Percentiles rank a stretch among this genome's conserved stretches.
Conservation (phyloP, 805 yeast species). For the Priceomyces castillae region DNA sequence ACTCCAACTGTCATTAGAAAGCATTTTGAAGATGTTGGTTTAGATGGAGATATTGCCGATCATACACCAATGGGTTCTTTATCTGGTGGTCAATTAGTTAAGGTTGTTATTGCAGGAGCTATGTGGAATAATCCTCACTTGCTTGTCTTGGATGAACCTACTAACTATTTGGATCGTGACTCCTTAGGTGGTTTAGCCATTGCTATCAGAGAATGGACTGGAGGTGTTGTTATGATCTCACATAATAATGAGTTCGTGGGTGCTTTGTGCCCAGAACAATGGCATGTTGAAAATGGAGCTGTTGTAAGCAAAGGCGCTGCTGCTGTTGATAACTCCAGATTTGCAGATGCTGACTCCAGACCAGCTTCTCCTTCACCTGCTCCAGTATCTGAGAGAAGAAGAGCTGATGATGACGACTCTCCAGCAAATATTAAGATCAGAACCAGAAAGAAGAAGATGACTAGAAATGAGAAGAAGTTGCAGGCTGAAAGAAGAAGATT, state of each 20-base stretch:
- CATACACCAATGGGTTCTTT: conserved; percentile 96
- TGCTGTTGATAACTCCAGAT: conserved; percentile 71
- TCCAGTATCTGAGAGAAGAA: conserved; percentile 36
- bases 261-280: conserved; percentile 96
- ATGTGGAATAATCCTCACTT: conserved; percentile 99
- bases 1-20: conserved; percentile 89
- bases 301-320: conserved; percentile 81
- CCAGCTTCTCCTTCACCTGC: conserved; percentile 46
- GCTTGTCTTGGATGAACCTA: conserved; percentile 95
- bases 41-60: conserved; percentile 97
- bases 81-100: conserved; percentile 97
- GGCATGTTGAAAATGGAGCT: conserved; percentile 93
- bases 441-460: conserved; percentile 92
- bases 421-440: conserved; percentile 95
- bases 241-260: conserved; percentile 97
- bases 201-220: conserved; percentile 97
- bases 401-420: conserved; percentile 74
- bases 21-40: conserved; percentile 96
- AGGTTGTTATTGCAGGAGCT: conserved; percentile 98
- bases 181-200: conserved; percentile 96
- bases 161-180: conserved; percentile 96
- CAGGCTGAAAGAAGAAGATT: conserved; percentile 92
- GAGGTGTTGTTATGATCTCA: conserved; percentile 98
- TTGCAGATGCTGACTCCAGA: conserved; percentile 68
- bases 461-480: conserved; percentile 90